These are phyloP conservation scores for Cadophora luteo-olivacea DNA, from an alignment of 2,329 filamentous ascomycete species.

Conservation along the genomic window DNA sequence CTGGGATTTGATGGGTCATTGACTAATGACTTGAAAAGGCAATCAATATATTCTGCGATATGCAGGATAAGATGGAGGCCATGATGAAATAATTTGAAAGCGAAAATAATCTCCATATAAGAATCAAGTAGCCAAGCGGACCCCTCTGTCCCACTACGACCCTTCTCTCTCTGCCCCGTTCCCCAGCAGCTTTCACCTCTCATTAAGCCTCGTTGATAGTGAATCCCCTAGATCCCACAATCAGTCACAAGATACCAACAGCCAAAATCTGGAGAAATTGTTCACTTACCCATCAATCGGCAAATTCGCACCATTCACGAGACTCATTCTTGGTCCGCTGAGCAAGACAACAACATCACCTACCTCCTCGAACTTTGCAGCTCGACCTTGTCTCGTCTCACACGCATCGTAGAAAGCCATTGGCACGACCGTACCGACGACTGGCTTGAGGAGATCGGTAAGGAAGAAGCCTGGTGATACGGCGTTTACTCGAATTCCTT, in stretches of 20 bases:
- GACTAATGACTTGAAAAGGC: slow-evolving; percentile 47
- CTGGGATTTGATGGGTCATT: neutral
- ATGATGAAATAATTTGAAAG: slow-evolving; percentile 29
- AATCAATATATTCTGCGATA: slow-evolving; percentile 63
- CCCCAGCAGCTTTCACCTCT: neutral
- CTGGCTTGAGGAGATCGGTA: slow-evolving; percentile 22
- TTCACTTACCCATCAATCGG: slow-evolving; percentile 29
- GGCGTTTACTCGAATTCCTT: slow-evolving; percentile 29
- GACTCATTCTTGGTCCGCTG: slow-evolving; percentile 27
- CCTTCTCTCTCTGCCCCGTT: neutral
- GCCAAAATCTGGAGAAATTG: neutral
- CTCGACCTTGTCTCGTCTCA: slow-evolving; percentile 23
- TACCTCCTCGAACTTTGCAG: slow-evolving; percentile 27
- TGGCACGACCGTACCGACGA: slow-evolving; percentile 6
- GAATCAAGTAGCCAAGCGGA: neutral
- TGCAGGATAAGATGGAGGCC: slow-evolving; percentile 58
- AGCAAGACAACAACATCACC: slow-evolving; percentile 29
- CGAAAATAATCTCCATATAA: neutral
- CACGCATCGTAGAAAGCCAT: slow-evolving; percentile 17
- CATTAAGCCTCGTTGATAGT: slow-evolving; percentile 26
- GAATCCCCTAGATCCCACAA: slow-evolving; percentile 13
- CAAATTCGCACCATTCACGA: slow-evolving; percentile 28
- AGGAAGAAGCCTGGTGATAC: slow-evolving; percentile 28
- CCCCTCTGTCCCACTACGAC: neutral
- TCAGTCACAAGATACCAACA: neutral